Percentiles rank a stretch among this genome's conserved stretches.
Evolutionary conservation across 306 rosid genomes (phyloP).

Genomic region (Oxytropis ochrocephala): DNA sequence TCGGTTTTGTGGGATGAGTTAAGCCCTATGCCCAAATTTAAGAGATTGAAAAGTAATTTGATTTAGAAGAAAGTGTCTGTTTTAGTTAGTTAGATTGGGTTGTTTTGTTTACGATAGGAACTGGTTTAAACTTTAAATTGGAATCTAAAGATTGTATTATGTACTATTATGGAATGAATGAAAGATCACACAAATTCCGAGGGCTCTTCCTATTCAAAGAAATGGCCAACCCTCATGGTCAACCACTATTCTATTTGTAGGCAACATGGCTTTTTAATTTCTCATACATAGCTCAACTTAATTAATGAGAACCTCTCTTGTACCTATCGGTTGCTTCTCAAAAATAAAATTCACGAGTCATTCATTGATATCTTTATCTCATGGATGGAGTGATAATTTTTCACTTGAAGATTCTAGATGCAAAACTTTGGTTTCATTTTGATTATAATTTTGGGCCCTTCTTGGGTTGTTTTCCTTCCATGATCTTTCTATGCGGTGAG

Average conservation of each 20-base stretch:
- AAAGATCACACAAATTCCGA: too few species aligned
- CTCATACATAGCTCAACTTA: neutral
- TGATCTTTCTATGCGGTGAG: slow-evolving; percentile 44
- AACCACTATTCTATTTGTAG: neutral
- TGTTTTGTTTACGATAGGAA: too few species aligned
- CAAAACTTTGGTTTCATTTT: neutral
- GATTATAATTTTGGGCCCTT: neutral
- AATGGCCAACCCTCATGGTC: neutral
- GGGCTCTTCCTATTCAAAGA: too few species aligned
- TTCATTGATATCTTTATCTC: neutral
- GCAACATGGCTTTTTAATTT: neutral
- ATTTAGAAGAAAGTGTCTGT: neutral
- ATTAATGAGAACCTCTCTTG: neutral
- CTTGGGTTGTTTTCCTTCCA: slow-evolving; percentile 6
- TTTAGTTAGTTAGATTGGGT: neutral
- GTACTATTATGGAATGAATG: too few species aligned
- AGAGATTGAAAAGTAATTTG: neutral
- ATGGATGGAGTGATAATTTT: neutral
- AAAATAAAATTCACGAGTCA: neutral
- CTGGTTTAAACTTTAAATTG: neutral
- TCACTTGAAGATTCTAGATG: neutral
- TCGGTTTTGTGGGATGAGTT: too few species aligned
- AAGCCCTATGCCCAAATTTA: too few species aligned
- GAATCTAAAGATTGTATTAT: neutral
- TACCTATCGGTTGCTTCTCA: neutral